Conservation (phyloP, 768 basidiomycete genomes). For the Tylopilus plumbeoviolaceoides region DNA sequence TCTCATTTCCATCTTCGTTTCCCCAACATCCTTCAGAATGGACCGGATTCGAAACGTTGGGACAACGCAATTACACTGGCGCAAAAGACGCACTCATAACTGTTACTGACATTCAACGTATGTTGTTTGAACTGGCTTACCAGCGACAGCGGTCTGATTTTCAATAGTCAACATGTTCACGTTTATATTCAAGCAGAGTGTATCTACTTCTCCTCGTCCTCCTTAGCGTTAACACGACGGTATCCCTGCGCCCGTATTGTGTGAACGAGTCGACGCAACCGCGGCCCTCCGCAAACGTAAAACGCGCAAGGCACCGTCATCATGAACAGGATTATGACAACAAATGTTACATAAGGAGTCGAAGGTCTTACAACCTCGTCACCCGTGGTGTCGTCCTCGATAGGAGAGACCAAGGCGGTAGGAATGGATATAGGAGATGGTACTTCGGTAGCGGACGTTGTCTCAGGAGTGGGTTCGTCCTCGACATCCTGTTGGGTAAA, state of each 20-base stretch:
- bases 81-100: no score
- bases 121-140: no score
- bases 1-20: no score
- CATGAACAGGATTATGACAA: slow-evolving; percentile 32
- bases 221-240: slow-evolving; percentile 43
- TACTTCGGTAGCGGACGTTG: slow-evolving; percentile 6
- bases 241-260: slow-evolving; percentile 36
- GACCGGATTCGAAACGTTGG: no score
- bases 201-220: slow-evolving; percentile 47
- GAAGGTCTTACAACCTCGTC: slow-evolving; percentile 4
- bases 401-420: background rate
- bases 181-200: no score
- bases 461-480: slow-evolving; percentile 16
- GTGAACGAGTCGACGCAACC: slow-evolving; percentile 40
- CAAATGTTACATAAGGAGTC: slow-evolving; percentile 17
- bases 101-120: no score
- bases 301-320: slow-evolving; percentile 42
- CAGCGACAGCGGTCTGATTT: no score
- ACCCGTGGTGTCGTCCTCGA: background rate
- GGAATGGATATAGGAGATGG: slow-evolving; percentile 1
- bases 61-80: no score
- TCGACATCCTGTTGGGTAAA: slow-evolving; percentile 45
- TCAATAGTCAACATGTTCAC: no score
- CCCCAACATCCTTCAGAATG: no score
- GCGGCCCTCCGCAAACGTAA: slow-evolving; percentile 46